Percentiles rank a stretch among this genome's conserved stretches.
phyloP scores from a whole-genome alignment of 2,329 filamentous ascomycete species.

The Thermoascus crustaceus region DNA sequence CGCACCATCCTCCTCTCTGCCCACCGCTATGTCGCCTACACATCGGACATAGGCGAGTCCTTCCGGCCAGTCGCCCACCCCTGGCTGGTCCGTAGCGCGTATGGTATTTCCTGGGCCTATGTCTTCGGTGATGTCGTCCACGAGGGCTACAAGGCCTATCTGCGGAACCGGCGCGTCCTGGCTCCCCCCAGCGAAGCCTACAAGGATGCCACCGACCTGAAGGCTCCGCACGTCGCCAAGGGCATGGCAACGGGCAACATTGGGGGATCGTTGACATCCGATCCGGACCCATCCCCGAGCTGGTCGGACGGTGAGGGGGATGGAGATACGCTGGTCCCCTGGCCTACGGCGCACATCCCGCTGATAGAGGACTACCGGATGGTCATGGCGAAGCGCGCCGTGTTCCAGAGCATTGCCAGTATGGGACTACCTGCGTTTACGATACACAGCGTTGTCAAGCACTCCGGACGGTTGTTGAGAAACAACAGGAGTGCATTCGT shows the following conservation, averaged over 20 bases:
- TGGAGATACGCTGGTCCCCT: constrained; percentile 23
- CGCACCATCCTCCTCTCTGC: constrained; percentile 82
- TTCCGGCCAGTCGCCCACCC: constrained; percentile 91
- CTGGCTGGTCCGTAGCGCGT: constrained; percentile 69
- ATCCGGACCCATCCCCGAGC: constrained; percentile 1
- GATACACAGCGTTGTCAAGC: constrained; percentile 85
- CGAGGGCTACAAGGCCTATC: constrained; percentile 92
- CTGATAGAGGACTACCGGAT: constrained; percentile 83
- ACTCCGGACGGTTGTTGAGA: constrained; percentile 81
- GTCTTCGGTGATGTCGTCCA: constrained; percentile 82
- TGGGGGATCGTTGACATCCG: constrained; percentile 10
- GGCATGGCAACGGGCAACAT: constrained; percentile 31
- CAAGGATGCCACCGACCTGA: constrained; percentile 28
- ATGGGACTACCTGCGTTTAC: constrained; percentile 94
- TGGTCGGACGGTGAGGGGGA: constrained; percentile 7
- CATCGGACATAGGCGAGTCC: constrained; percentile 89
- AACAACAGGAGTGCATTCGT: constrained; percentile 65
- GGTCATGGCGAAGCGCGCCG: constrained; percentile 80
- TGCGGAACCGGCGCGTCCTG: constrained; percentile 68
- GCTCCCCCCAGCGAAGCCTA: constrained; percentile 55
- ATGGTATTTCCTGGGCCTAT: constrained; percentile 88
- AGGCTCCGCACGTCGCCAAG: constrained; percentile 22
- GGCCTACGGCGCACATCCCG: constrained; percentile 45
- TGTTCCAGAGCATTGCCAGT: constrained; percentile 83
- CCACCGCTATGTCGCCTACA: constrained; percentile 95